Base-by-base conservation (phyloP, 2,329 filamentous ascomycete genomes). In the Fusarium guadeloupense region DNA sequence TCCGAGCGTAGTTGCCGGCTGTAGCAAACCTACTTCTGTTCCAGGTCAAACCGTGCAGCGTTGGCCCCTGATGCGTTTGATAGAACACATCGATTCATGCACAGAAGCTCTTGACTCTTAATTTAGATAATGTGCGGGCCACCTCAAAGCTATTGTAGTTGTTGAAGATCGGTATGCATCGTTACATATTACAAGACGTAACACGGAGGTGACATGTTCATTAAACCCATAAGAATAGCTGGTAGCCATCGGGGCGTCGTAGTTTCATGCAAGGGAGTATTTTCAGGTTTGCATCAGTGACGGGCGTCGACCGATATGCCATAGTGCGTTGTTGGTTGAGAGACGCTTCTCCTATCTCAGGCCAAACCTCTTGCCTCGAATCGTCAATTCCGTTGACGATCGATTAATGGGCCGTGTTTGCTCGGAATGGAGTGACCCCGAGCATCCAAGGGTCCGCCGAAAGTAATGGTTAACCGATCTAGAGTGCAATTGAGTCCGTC, bases 391-490 rank as follows among this genome's bases (percentile, higher is more conserved):
- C 16, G 37, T 38, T 52, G 50, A 45, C 35, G 54, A 57, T 53
- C 40, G 47, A 47, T 47, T 54, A 45, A 53, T 35, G 35, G 25
- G 20, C 45, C 51, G 49, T 52, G 54, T 49, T 45, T 57, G 54
- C 50, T 50, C 60, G 59, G 65, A 67, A 64, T 69, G 66, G 65
- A 54, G 45, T 46, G 46, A 59, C 65, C 45, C 60, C 39, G 59
- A 62, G 54, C 41, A 57, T 44, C 48, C 34, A 47, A 53, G 48
- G 59, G 42, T 44, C 54, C 47, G 56, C 54, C 19, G 21, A 43
- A 25, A 38, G 35, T 45, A n/a, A 23, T 52, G 19, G 41, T 59
- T 66, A 52, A 48, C 66, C 55, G 28, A 66, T 66, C 54, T 39
- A 58, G 63, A 45, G 49, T 31, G 30, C 31, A 45, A 54, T 41